Evolutionary conservation across 1,284 basidiomycete genomes (phyloP).

Genomic region (Trichosporon faecale): DNA sequence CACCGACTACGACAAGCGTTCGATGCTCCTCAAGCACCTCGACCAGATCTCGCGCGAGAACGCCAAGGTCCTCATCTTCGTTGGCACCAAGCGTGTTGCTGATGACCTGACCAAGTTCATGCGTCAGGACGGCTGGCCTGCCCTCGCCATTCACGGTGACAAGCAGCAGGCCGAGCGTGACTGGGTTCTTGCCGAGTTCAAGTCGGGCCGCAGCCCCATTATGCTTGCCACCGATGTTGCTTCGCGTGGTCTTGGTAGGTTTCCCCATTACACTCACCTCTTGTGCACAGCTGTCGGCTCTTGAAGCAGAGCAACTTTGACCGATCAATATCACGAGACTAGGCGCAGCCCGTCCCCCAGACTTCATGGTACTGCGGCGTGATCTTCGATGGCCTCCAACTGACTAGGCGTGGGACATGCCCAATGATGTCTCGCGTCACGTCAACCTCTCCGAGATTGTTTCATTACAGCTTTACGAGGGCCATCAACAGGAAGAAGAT

Average conservation of each 20-base stretch:
- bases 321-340: conserved; percentile 10
- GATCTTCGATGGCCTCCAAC: conserved; percentile 22
- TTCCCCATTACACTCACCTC: conserved; percentile 36
- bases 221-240: conserved; percentile 97
- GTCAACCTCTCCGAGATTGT: conserved; percentile 9
- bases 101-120: conserved; percentile 98
- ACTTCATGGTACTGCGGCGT: conserved; percentile 11
- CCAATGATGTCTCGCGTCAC: conserved; percentile 10
- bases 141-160: conserved; percentile 97
- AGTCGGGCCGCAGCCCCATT: conserved; percentile 94
- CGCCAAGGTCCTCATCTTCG: conserved; percentile 98
- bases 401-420: conserved; percentile 15
- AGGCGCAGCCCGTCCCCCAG: conserved; percentile 5
- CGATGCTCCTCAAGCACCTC: conserved; percentile 93
- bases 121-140: conserved; percentile 96
- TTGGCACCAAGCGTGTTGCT: conserved; percentile 94
- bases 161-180: conserved; percentile 90
- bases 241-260: conserved; percentile 99
- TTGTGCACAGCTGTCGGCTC: conserved; percentile 30
- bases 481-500: conserved; percentile 23
- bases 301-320: conserved; percentile 18
- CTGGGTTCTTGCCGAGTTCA: conserved; percentile 98
- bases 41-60: conserved; percentile 95
- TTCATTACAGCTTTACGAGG: conserved; percentile 12
- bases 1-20: conserved; percentile 96